Evolutionary conservation across 768 basidiomycete genomes (phyloP).

Genomic region (Rhizopogon vesiculosus): DNA sequence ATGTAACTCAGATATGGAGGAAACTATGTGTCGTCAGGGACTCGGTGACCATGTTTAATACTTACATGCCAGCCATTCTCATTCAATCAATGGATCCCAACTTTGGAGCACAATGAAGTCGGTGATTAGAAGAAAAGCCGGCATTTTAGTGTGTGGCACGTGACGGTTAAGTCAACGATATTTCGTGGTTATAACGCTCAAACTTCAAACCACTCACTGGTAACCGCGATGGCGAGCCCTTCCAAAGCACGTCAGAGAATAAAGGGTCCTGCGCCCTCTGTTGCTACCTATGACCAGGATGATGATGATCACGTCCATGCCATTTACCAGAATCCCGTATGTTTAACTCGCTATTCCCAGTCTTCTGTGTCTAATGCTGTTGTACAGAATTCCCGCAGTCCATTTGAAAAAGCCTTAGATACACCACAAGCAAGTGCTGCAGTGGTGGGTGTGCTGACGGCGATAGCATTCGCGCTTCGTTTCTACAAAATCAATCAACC

Average conservation of each 20-base stretch:
- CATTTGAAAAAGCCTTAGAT: conserved; percentile 58
- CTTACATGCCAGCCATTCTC: no score
- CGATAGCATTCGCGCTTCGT: conserved; percentile 75
- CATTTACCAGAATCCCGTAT: conserved; percentile 46
- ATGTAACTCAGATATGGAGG: background rate
- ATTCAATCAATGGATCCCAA: no score
- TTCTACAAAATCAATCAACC: conserved; percentile 95
- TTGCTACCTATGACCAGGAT: conserved; percentile 28
- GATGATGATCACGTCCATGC: conserved; percentile 51
- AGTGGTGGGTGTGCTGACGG: conserved; percentile 61
- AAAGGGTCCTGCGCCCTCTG: conserved; percentile 7
- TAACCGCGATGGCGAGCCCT: conserved; percentile 25
- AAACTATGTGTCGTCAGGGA: no score
- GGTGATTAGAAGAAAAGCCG: background rate
- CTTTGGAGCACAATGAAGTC: background rate
- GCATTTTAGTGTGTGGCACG: background rate
- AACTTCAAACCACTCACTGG: background rate
- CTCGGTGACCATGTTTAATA: no score
- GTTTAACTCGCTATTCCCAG: conserved; percentile 14
- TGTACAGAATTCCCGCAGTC: conserved; percentile 53
- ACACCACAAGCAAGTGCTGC: conserved; percentile 56
- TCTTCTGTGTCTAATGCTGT: conserved; percentile 9
- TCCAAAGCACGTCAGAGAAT: conserved; percentile 28
- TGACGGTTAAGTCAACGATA: background rate
- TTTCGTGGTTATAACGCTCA: no score